Conservation (phyloP, 805 yeast species). For the Barnettozyma populi region DNA sequence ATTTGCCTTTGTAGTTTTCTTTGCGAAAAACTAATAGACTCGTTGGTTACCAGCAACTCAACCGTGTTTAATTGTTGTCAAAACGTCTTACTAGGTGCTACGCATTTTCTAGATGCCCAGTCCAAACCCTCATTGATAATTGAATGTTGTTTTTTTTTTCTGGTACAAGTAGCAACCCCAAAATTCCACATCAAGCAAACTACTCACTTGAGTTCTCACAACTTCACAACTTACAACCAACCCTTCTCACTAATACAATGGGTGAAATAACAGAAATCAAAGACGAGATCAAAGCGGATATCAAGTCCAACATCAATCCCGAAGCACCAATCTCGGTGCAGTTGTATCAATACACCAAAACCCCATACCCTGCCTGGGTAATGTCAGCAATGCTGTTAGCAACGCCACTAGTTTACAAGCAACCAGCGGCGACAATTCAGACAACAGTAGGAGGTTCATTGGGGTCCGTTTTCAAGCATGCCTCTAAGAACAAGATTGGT, state of each 20-base stretch:
- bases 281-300: conserved; percentile 14
- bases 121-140: too few species aligned
- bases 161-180: not conserved
- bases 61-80: too few species aligned
- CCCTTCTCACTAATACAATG: too few species aligned
- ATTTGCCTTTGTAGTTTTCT: not conserved
- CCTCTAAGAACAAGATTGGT: conserved; percentile 22
- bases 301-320: conserved; percentile 6
- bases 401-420: conserved; percentile 33
- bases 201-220: not conserved
- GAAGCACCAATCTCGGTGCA: conserved; percentile 14
- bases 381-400: conserved; percentile 33
- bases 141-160: too few species aligned
- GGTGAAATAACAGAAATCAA: conserved; percentile 22
- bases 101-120: too few species aligned
- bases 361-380: conserved; percentile 45
- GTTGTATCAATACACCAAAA: conserved; percentile 30
- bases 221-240: too few species aligned
- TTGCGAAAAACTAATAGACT: too few species aligned
- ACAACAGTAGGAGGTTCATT: conserved; percentile 5
- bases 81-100: too few species aligned
- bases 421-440: conserved; percentile 14
- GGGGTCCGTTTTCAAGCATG: not conserved
- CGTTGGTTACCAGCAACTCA: too few species aligned
- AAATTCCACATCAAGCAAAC: not conserved